phyloP scores from a whole-genome alignment of 371 early-diverging fungal species.

The Mortierella sp. region DNA sequence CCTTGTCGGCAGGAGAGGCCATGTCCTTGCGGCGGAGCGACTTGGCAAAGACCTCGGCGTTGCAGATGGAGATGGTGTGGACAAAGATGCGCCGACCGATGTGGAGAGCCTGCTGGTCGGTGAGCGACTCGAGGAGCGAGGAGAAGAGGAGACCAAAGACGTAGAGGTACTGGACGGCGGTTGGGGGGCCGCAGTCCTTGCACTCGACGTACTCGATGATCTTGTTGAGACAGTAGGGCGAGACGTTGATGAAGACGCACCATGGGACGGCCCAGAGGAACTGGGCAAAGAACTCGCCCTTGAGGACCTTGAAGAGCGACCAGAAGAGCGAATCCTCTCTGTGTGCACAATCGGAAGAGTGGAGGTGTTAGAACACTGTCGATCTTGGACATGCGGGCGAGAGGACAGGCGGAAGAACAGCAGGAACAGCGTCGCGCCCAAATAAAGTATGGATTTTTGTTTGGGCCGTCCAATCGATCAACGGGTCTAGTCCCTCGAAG shows the following conservation, averaged over 20 bases:
- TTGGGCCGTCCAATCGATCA: conserved; percentile 1
- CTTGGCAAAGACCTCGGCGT: conserved; percentile 72
- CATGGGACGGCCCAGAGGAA: conserved; percentile 63
- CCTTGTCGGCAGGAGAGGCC: conserved; percentile 51
- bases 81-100: conserved; percentile 68
- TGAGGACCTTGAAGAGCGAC: conserved; percentile 57
- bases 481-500: neutral
- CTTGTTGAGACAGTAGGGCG: conserved; percentile 70
- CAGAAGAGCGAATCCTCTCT: conserved; percentile 42
- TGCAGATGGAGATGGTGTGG: conserved; percentile 69
- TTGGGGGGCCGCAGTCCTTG: conserved; percentile 42
- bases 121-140: conserved; percentile 61
- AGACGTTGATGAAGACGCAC: conserved; percentile 66
- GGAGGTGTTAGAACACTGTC: neutral
- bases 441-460: conserved; percentile 25
- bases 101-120: conserved; percentile 67
- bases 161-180: conserved; percentile 64
- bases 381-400: neutral
- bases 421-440: conserved; percentile 21
- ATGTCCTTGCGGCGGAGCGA: conserved; percentile 68
- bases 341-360: neutral
- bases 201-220: conserved; percentile 70
- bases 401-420: neutral
- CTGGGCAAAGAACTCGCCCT: conserved; percentile 57
- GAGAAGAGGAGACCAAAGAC: conserved; percentile 72